Percentiles rank a stretch among this genome's conserved stretches.
Conservation (phyloP, 495 filamentous ascomycete genomes). For the Penicillium roqueforti region DNA sequence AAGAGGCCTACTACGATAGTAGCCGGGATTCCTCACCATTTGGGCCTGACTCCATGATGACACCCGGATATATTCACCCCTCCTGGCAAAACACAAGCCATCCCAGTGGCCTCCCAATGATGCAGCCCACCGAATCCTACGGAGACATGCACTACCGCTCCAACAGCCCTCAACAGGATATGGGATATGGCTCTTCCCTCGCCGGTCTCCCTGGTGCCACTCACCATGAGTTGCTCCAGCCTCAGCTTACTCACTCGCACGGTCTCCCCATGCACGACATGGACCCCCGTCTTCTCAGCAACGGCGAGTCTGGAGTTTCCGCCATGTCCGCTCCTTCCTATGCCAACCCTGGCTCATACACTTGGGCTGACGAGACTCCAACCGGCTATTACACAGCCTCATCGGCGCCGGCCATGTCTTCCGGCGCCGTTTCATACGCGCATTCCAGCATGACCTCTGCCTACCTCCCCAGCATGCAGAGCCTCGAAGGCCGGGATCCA, state of each 20-base stretch:
- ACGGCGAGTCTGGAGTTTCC: constrained; percentile 16
- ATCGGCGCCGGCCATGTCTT: not conserved
- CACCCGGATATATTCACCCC: constrained; percentile 26
- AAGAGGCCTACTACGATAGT: constrained; percentile 24
- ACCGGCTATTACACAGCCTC: not conserved
- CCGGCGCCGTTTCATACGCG: constrained; percentile 11
- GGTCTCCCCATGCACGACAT: constrained; percentile 30
- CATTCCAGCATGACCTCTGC: not conserved
- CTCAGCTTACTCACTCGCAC: constrained; percentile 22
- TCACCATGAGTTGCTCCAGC: constrained; percentile 51
- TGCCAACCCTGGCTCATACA: constrained; percentile 5
- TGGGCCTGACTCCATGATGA: constrained; percentile 22
- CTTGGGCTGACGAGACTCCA: constrained; percentile 4
- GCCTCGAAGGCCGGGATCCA: constrained; percentile 1
- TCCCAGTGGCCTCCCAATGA: constrained; percentile 60
- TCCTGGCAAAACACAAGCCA: constrained; percentile 46
- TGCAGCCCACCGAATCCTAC: constrained; percentile 34
- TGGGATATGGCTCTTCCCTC: constrained; percentile 34
- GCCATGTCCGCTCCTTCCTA: not conserved
- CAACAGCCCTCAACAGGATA: constrained; percentile 26
- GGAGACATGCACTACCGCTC: constrained; percentile 29
- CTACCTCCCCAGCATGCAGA: constrained; percentile 11
- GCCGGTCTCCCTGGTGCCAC: constrained; percentile 51
- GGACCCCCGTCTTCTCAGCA: constrained; percentile 43
- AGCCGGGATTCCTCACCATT: constrained; percentile 38